These are phyloP conservation scores for Coemansia sp. DNA, from an alignment of 192 early-diverging fungal species.

Conservation along the genomic window DNA sequence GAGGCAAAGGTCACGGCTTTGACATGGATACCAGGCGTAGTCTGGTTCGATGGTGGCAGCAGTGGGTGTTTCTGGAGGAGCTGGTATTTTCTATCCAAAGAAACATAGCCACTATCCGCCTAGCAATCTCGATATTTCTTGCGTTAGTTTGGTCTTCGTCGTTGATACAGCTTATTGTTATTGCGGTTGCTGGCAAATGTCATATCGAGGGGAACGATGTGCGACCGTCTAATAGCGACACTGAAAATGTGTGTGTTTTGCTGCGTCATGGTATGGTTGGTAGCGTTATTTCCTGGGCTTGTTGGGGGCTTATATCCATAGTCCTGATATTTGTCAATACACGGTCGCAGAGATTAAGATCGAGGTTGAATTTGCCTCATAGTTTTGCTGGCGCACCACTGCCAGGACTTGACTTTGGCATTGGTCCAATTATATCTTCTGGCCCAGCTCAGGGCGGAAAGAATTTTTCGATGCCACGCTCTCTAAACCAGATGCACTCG, in stretches of 20 bases:
- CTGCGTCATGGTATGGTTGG: conserved; percentile 36
- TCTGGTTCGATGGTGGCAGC: conserved; percentile 33
- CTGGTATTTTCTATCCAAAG: conserved; percentile 30
- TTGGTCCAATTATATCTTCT: not conserved
- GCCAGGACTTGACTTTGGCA: not conserved
- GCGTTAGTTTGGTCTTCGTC: conserved; percentile 30
- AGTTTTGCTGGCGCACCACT: not conserved
- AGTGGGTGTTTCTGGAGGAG: conserved; percentile 35
- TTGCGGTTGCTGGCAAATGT: conserved; percentile 32
- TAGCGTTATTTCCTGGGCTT: conserved; percentile 20
- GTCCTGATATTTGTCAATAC: conserved; percentile 39
- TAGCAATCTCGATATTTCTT: conserved; percentile 18
- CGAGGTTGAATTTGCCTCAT: not conserved
- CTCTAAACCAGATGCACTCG: not conserved
- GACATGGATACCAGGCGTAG: not conserved
- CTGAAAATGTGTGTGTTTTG: conserved; percentile 22
- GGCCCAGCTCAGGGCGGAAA: not conserved
- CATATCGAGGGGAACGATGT: conserved; percentile 1
- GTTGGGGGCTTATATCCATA: conserved; percentile 32
- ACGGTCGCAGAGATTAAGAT: conserved; percentile 1
- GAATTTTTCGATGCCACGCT: not conserved
- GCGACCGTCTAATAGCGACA: not conserved
- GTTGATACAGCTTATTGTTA: conserved; percentile 29
- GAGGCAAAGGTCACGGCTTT: conserved; percentile 15
- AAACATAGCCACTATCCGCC: conserved; percentile 36